Evolutionary conservation across 495 filamentous ascomycete genomes (phyloP), one percentile per base, ranked within the genome.

Genomic region (Trichoderma parareesei): DNA sequence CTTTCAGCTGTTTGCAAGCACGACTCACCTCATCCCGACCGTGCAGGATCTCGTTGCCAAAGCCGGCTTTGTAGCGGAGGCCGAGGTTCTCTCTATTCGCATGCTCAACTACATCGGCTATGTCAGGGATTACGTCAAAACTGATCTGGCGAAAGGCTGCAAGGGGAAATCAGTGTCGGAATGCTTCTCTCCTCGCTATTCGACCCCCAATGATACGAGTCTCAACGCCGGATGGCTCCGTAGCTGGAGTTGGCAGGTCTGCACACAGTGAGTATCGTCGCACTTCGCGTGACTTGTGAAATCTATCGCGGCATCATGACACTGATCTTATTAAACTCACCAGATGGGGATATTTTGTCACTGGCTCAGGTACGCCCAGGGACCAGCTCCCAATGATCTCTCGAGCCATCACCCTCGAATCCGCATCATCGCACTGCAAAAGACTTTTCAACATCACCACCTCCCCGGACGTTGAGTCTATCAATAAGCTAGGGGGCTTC

Each of bases 401-500:
- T 8, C 85, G 88, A 8, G 78, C 81, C 1, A 77, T 88, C 65
- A 78, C 82, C 68, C 65, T 90, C 0, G 71, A 79, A 11, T 89
- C 83, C 71, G 65, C 75, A 5, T 77, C 79, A 6, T 33, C 78
- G 3, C 74, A 84, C 67, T 91, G 89, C 77, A 68, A 72, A 2
- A 70, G 78, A 10, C 81, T 81, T 4, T 92, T 88, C 82, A 84
- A 86, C 71, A 84, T 91, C 70, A 82, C 78, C 11, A 71, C 71
- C 2, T 79, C 81, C 0, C 76, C 88, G 0, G 71, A 89, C 62
- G 72, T 84, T 0, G 73, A 81, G 4, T 71, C 75, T 14, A 85
- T 90, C 72, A 90, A 91, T 73, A 81, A 84, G 65, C 83, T 88
- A 71, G 89, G 89, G 43, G 87, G 86, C n/a, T 88, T 83, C 67